Evolutionary conservation across 257 asterid species (phyloP).

Genomic region (Ilex asprella): DNA sequence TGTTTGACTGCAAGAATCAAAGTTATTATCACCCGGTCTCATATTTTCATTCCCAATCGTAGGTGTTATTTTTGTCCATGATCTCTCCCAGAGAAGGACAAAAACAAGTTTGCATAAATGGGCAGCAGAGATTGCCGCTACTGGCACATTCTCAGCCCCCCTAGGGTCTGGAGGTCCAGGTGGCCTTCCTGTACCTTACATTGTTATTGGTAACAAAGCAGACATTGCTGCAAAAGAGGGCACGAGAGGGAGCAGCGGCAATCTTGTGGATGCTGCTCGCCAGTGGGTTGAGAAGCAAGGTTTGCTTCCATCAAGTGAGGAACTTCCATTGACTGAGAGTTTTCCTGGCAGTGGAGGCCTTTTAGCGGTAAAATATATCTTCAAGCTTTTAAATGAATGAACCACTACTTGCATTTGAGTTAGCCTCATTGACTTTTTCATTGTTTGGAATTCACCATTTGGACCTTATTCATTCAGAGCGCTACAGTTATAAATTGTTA

Average conservation of each 20-base stretch:
- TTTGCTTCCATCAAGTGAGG: conserved; percentile 81
- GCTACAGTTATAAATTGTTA: too few relatives aligned
- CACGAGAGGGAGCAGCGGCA: conserved; percentile 69
- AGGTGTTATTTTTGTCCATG: conserved; percentile 94
- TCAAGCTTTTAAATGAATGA: too few relatives aligned
- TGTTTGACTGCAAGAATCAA: conserved; percentile 9
- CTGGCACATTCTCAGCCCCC: conserved; percentile 94
- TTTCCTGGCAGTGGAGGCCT: conserved; percentile 84
- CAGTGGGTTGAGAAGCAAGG: conserved; percentile 99
- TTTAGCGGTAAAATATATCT: conserved; percentile 52
- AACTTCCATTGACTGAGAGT: conserved; percentile 78
- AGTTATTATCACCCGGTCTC: conserved; percentile 7
- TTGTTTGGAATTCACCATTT: too few relatives aligned
- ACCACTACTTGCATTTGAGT: too few relatives aligned
- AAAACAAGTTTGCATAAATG: conserved; percentile 82
- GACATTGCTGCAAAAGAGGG: conserved; percentile 64
- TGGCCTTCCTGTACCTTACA: conserved; percentile 91
- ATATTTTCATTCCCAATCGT: conserved; percentile 12
- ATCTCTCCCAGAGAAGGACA: conserved; percentile 92
- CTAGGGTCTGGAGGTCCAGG: conserved; percentile 90
- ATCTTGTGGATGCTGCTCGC: conserved; percentile 31
- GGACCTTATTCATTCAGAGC: too few relatives aligned
- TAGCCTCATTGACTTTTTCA: too few relatives aligned
- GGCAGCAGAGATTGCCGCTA: conserved; percentile 88
- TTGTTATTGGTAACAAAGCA: conserved; percentile 86